These are phyloP conservation scores for Saturnispora halmiae DNA, from an alignment of 805 yeast genomes.

Conservation along the genomic window DNA sequence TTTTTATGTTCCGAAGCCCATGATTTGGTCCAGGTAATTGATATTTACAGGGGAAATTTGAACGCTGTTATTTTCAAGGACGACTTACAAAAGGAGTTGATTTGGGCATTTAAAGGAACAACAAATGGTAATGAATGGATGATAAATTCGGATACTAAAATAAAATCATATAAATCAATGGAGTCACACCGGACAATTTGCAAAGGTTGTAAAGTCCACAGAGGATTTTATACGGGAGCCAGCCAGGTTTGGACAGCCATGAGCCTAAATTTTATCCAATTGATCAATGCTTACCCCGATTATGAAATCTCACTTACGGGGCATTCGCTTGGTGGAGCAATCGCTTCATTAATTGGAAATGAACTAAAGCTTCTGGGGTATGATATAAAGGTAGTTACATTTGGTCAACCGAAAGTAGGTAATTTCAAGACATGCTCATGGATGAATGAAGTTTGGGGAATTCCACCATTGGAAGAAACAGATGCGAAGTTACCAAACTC, in stretches of 20 bases:
- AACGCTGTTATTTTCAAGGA: slow-evolving; percentile 49
- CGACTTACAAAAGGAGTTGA: slow-evolving; percentile 33
- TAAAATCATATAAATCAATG: slow-evolving; percentile 32
- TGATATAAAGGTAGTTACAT: slow-evolving; percentile 47
- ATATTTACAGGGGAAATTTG: slow-evolving; percentile 37
- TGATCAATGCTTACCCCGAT: slow-evolving; percentile 33
- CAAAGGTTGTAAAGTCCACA: slow-evolving; percentile 48
- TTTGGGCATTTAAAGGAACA: slow-evolving; percentile 57
- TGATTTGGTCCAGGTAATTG: neutral
- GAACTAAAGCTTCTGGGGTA: slow-evolving; percentile 49
- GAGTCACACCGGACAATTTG: slow-evolving; percentile 29
- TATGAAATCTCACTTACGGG: slow-evolving; percentile 52
- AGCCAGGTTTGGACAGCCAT: slow-evolving; percentile 33
- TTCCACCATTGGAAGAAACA: slow-evolving; percentile 20
- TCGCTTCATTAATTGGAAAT: slow-evolving; percentile 52
- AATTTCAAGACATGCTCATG: slow-evolving; percentile 40
- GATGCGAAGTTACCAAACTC: slow-evolving; percentile 24
- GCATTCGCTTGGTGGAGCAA: slow-evolving; percentile 63
- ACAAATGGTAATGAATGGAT: slow-evolving; percentile 52
- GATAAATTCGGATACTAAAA: slow-evolving; percentile 44
- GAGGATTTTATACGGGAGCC: slow-evolving; percentile 49
- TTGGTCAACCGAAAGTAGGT: slow-evolving; percentile 60
- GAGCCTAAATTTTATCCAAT: slow-evolving; percentile 28
- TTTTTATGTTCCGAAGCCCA: neutral
- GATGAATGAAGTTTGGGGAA: slow-evolving; percentile 40